Percentiles rank a stretch among this genome's conserved stretches.
These are phyloP conservation scores for Lyophyllum atratum DNA, from an alignment of 768 basidiomycete genomes.

Conservation along the genomic window DNA sequence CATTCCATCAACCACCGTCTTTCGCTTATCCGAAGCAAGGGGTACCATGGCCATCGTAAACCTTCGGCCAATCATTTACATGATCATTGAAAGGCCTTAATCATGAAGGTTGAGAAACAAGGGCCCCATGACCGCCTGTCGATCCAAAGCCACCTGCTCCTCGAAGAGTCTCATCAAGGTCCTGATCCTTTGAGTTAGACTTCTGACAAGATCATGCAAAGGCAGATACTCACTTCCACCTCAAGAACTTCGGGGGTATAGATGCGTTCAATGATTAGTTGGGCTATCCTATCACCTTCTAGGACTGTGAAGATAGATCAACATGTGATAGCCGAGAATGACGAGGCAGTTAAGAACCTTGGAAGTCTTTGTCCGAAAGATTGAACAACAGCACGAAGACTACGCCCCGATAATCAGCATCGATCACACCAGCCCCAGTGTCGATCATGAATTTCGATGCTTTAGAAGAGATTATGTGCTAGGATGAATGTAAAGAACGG, in stretches of 20 bases:
- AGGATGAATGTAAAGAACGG: background rate
- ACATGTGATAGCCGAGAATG: background rate
- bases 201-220: background rate
- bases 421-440: constrained; percentile 96
- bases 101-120: constrained; percentile 30
- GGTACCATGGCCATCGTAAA: background rate
- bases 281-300: constrained; percentile 94
- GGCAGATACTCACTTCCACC: constrained; percentile 68
- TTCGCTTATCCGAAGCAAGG: background rate
- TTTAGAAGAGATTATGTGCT: constrained; percentile 28
- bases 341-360: constrained; percentile 46
- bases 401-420: constrained; percentile 92
- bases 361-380: constrained; percentile 85
- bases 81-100: background rate
- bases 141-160: constrained; percentile 92
- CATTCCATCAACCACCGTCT: background rate
- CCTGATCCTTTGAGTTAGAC: constrained; percentile 38
- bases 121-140: constrained; percentile 79
- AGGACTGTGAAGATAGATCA: constrained; percentile 54
- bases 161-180: constrained; percentile 82
- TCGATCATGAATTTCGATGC: constrained; percentile 98
- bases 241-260: constrained; percentile 83
- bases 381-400: constrained; percentile 95
- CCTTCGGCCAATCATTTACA: background rate
- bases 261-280: constrained; percentile 91